Base-by-base conservation (phyloP, 108 stramenopile genomes). In the Skeletonema potamos region DNA sequence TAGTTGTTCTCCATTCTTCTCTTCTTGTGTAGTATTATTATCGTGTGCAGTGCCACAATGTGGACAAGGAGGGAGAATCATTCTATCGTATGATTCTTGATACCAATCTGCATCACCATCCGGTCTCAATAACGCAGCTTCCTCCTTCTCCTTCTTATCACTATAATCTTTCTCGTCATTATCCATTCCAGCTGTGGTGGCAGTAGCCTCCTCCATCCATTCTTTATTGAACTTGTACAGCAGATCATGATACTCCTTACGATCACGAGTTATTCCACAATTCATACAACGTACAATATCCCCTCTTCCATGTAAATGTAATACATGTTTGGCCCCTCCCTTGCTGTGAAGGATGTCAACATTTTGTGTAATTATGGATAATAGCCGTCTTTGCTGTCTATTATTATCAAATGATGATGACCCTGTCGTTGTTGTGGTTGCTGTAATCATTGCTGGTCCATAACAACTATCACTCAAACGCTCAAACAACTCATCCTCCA, bases 281-380 rank as follows among this genome's bases (percentile, higher is more conserved):
- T 65, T 63, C 91, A 98, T 89, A 74, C 99, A 99, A 36, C 64
- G 58, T 5, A 99, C 74, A 13, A 85, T 69, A 58, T 91, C 75
- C 46, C 84, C 91, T 26, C 86, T 73, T 0, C 99, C 99, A 72
- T 99, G 99, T 36, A 99, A 70, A 65, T 97, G 91, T 1, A 94
- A 70, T n/a, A 97, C 89, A 36, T 89, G 76, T 22, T 74, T 67
- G 6, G 81, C 74, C 5, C 97, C 99, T 0, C 94, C 96, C 61
- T 71, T 69, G n/a, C 79, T 75, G 74, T 99, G 99, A 56, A 99
- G 87, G 2, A 79, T 69, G 78, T 99, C 99, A 1, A 99, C 99
- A 73, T 99, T 99, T 85, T 99, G 99, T 3, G 98, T 97, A 36
- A 98, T 85, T 15, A 95, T 81, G 12, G 89, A 54, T 22, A 89